Conservation (phyloP, 257 asterid genomes). For the Hygrophila difformis region DNA sequence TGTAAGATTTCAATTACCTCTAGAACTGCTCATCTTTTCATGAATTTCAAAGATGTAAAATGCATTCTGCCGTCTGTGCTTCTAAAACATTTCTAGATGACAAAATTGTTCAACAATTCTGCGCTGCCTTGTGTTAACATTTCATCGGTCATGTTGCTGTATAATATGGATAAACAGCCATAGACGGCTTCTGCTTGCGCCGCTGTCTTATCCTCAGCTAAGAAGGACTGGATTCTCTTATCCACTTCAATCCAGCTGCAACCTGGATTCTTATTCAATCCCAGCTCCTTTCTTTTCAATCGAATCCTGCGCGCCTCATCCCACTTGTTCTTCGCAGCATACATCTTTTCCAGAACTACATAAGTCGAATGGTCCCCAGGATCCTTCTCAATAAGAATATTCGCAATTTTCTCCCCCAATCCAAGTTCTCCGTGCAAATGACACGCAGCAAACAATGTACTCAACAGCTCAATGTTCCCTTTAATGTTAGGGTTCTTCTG, state of each 20-base stretch:
- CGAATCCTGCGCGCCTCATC: conserved; percentile 44
- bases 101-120: no score
- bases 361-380: conserved; percentile 49
- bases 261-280: conserved; percentile 56
- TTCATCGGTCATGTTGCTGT: conserved; percentile 45
- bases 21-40: no score
- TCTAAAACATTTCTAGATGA: no score
- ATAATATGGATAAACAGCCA: conserved; percentile 38
- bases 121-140: conserved; percentile 1
- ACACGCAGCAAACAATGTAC: conserved; percentile 60
- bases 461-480: conserved; percentile 49
- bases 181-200: conserved; percentile 35
- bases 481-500: conserved; percentile 27
- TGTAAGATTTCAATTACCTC: no score
- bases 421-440: conserved; percentile 41
- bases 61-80: no score
- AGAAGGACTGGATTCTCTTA: conserved; percentile 39
- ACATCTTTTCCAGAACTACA: conserved; percentile 55
- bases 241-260: conserved; percentile 78
- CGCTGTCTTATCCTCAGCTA: conserved; percentile 41
- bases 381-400: conserved; percentile 38
- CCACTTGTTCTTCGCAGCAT: conserved; percentile 49
- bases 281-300: conserved; percentile 50
- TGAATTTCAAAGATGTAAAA: no score
- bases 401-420: conserved; percentile 51